These are phyloP conservation scores for Mucor sp. DNA, from an alignment of 371 early-diverging fungal genomes.

Conservation along the genomic window DNA sequence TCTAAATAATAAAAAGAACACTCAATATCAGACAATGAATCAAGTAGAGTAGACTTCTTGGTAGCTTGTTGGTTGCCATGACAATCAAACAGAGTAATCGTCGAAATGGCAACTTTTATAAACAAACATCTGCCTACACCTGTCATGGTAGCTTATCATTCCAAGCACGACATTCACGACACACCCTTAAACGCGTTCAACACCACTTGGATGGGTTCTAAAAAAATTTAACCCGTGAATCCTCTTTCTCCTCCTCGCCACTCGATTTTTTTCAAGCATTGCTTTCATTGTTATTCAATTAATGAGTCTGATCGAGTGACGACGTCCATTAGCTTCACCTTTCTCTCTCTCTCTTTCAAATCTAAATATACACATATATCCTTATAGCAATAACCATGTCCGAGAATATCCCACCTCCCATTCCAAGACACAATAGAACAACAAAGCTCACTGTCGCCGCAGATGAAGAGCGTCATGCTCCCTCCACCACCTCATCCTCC, in stretches of 20 bases:
- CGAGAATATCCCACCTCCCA: slow-evolving; percentile 1
- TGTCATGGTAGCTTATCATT: too few species aligned
- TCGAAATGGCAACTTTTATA: neutral
- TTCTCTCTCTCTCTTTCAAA: neutral
- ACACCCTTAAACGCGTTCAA: neutral
- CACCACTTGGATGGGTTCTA: neutral
- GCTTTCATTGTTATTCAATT: neutral
- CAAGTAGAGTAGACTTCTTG: too few species aligned
- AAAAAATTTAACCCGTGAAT: neutral
- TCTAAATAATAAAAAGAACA: neutral
- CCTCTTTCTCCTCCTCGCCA: neutral
- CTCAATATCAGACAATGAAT: too few species aligned
- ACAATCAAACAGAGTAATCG: too few species aligned
- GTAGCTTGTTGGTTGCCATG: too few species aligned
- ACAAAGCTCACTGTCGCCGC: neutral
- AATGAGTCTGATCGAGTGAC: neutral
- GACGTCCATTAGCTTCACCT: neutral
- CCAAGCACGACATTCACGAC: neutral
- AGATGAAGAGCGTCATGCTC: neutral
- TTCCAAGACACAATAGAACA: neutral
- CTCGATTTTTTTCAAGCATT: neutral
- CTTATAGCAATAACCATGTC: neutral
- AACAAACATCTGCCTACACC: too few species aligned
- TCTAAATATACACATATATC: neutral
- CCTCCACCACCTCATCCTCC: neutral